phyloP scores from a whole-genome alignment of 1,284 basidiomycete species.

The Sporisorium scitamineum region DNA sequence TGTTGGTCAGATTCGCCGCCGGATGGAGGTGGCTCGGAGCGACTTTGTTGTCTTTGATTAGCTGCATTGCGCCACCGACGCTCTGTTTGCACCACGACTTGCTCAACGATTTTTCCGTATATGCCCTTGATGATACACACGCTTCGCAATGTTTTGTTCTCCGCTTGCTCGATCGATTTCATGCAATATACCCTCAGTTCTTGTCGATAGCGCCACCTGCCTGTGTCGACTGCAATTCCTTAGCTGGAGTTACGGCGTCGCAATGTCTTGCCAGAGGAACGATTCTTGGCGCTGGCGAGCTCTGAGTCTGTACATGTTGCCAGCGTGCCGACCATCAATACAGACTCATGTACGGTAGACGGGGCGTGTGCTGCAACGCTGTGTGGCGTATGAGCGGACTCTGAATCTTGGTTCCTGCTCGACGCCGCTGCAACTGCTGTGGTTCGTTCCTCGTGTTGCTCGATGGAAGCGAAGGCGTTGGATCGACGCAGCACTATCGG shows the following conservation, averaged over 20 bases:
- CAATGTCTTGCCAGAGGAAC: neutral
- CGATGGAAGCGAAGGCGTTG: too few relatives aligned
- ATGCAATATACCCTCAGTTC: conserved; percentile 8
- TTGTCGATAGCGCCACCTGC: neutral
- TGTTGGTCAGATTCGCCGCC: conserved; percentile 59
- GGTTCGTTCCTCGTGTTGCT: neutral
- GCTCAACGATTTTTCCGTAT: neutral
- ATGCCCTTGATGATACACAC: conserved; percentile 1
- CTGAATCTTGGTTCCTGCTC: neutral
- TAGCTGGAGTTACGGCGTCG: neutral
- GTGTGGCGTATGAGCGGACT: neutral
- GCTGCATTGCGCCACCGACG: neutral
- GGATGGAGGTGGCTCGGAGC: conserved; percentile 62
- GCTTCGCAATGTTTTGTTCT: neutral
- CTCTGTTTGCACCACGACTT: neutral
- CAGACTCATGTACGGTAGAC: neutral
- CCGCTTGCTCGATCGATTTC: neutral
- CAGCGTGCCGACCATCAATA: neutral
- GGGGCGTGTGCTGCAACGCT: neutral
- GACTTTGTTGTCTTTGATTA: conserved; percentile 64
- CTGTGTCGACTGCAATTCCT: neutral
- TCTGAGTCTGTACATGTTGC: too few relatives aligned
- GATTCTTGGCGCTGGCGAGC: neutral
- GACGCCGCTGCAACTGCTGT: neutral
- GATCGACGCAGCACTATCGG: too few relatives aligned